Conservation (phyloP, 768 basidiomycete species). For the Symmetrospora coprosmae region DNA sequence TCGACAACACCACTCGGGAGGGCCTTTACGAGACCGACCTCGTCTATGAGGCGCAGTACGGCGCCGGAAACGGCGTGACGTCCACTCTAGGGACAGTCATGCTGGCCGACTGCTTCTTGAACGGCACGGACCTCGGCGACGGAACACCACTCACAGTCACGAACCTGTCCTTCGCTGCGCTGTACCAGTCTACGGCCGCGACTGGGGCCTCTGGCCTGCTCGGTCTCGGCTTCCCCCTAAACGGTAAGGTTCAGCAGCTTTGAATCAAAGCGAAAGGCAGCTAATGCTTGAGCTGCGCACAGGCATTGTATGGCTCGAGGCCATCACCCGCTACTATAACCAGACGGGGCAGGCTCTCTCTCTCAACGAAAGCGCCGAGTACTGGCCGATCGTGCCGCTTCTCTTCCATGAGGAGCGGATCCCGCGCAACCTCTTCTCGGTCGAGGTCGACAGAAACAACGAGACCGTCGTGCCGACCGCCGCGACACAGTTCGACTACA, state of each 20-base stretch:
- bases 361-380: neutral
- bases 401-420: neutral
- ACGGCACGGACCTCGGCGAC: conserved; percentile 12
- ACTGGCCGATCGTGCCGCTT: neutral
- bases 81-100: neutral
- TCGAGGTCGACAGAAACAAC: neutral
- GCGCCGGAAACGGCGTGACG: conserved; percentile 5
- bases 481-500: conserved; percentile 6
- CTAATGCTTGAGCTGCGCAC: no score
- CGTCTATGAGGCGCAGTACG: neutral
- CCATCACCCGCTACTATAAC: neutral
- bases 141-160: no score
- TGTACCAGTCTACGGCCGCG: conserved; percentile 3
- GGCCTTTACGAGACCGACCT: neutral
- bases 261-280: no score
- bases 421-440: neutral
- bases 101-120: neutral
- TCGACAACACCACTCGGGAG: neutral
- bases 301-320: neutral
- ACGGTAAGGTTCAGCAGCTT: neutral
- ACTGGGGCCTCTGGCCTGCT: conserved; percentile 17
- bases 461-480: neutral
- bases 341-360: neutral
- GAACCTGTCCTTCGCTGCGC: neutral
- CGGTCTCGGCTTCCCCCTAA: conserved; percentile 17